Evolutionary conservation across 2,329 filamentous ascomycete genomes (phyloP).

Genomic region (Gnomoniopsis sp.): DNA sequence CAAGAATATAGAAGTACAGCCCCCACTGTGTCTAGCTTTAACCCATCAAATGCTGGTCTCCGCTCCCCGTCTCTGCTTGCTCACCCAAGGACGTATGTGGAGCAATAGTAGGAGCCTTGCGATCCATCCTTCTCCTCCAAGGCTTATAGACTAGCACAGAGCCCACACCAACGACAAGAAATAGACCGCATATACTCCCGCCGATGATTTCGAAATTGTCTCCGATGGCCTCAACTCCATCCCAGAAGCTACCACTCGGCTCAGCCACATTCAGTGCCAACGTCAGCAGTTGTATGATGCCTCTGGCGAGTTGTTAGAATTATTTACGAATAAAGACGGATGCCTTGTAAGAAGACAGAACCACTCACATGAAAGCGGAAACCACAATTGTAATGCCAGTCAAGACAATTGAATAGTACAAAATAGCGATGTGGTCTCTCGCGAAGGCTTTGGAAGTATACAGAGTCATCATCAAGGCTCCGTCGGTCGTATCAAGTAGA

Average conservation of each 20-base stretch:
- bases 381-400: slow-evolving; percentile 81
- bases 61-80: neutral
- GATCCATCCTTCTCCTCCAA: slow-evolving; percentile 60
- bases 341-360: no score
- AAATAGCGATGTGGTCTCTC: slow-evolving; percentile 78
- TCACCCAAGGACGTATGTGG: neutral
- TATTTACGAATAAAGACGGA: no score
- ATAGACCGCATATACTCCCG: slow-evolving; percentile 80
- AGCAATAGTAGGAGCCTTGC: neutral
- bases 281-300: slow-evolving; percentile 77
- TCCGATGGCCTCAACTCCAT: slow-evolving; percentile 71
- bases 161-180: slow-evolving; percentile 71
- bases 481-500: slow-evolving; percentile 86
- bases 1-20: no score
- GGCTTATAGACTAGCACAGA: slow-evolving; percentile 75
- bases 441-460: slow-evolving; percentile 80
- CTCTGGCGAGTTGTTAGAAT: slow-evolving; percentile 29
- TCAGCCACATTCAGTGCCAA: slow-evolving; percentile 73
- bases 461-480: slow-evolving; percentile 90
- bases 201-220: slow-evolving; percentile 86
- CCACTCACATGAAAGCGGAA: slow-evolving; percentile 64
- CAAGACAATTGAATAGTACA: slow-evolving; percentile 90
- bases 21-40: no score
- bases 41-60: neutral
- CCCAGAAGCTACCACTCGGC: slow-evolving; percentile 80